A percentile compares a stretch with the other conserved stretches of the same genome.
phyloP scores from a whole-genome alignment of 768 basidiomycete genomes.

The Podaxis mareebaensis region DNA sequence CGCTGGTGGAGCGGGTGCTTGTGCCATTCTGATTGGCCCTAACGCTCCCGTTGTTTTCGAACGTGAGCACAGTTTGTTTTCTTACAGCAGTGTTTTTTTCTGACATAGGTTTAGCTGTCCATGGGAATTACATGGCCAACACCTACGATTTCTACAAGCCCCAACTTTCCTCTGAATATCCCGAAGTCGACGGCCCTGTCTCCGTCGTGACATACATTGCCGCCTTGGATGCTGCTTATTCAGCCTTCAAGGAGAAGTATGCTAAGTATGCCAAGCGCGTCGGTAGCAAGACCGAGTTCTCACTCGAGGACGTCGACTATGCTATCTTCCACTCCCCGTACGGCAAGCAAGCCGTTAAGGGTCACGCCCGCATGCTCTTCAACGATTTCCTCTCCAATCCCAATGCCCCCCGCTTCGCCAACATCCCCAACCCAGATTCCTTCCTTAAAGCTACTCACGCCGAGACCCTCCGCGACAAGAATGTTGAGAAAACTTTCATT shows the following conservation, averaged over 20 bases:
- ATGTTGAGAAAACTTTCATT: slow-evolving; percentile 93
- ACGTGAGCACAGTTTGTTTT: slow-evolving; percentile 57
- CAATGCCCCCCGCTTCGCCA: slow-evolving; percentile 63
- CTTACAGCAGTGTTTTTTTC: slow-evolving; percentile 5
- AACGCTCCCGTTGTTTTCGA: slow-evolving; percentile 94
- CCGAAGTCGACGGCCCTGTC: slow-evolving; percentile 95
- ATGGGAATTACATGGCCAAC: slow-evolving; percentile 97
- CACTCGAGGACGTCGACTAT: slow-evolving; percentile 86
- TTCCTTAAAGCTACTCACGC: slow-evolving; percentile 66
- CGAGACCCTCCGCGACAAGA: slow-evolving; percentile 89
- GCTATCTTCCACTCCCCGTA: slow-evolving; percentile 97
- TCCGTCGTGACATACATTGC: slow-evolving; percentile 95
- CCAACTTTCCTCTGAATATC: slow-evolving; percentile 91
- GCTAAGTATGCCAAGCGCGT: slow-evolving; percentile 60
- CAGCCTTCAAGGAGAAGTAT: slow-evolving; percentile 79
- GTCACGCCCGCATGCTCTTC: slow-evolving; percentile 87
- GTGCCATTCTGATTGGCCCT: slow-evolving; percentile 93
- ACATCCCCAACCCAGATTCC: slow-evolving; percentile 69
- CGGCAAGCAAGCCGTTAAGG: slow-evolving; percentile 98
- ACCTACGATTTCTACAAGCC: slow-evolving; percentile 99
- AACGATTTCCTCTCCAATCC: slow-evolving; percentile 91
- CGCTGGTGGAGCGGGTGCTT: slow-evolving; percentile 95
- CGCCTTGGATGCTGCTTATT: slow-evolving; percentile 89
- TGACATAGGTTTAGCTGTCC: slow-evolving; percentile 64
- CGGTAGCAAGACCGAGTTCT: slow-evolving; percentile 53